Evolutionary conservation across 768 basidiomycete genomes (phyloP).

Genomic region (Termitomyces sp.): DNA sequence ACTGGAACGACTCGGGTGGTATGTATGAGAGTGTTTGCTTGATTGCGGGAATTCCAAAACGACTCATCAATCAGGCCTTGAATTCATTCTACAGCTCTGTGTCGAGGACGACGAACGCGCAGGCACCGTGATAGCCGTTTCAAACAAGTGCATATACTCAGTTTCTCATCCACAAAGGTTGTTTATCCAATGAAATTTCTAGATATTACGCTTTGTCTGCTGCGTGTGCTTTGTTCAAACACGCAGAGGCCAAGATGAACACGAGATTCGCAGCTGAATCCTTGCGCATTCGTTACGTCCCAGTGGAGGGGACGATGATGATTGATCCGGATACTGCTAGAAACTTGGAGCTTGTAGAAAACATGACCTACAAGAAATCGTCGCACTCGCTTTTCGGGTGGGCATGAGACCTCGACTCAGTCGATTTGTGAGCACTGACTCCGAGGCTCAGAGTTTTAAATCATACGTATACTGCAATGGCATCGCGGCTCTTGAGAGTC

Average conservation of each 20-base stretch:
- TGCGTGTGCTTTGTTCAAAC: conserved; percentile 80
- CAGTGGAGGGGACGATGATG: conserved; percentile 90
- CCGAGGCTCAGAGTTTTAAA: conserved; percentile 47
- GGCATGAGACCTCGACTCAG: conserved; percentile 4
- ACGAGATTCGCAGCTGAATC: conserved; percentile 65
- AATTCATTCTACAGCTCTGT: conserved; percentile 72
- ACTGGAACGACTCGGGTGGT: conserved; percentile 86
- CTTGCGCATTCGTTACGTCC: conserved; percentile 66
- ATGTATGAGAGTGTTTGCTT: conserved; percentile 27
- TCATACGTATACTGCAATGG: conserved; percentile 89
- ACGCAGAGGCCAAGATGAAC: conserved; percentile 65
- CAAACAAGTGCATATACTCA: conserved; percentile 61
- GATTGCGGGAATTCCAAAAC: neutral
- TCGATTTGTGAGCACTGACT: neutral
- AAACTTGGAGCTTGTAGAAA: conserved; percentile 86
- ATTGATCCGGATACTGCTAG: conserved; percentile 86
- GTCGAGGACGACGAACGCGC: conserved; percentile 80
- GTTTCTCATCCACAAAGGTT: neutral
- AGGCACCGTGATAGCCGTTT: conserved; percentile 69
- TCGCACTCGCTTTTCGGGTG: conserved; percentile 79
- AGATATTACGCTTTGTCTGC: conserved; percentile 92
- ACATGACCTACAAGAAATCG: conserved; percentile 61
- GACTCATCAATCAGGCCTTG: conserved; percentile 46
- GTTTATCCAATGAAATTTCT: neutral
- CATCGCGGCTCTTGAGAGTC: conserved; percentile 66